A percentile compares a stretch with the other conserved stretches of the same genome.
Conservation (phyloP, 1,139 yeast genomes). For the Yamadazyma taylorii region DNA sequence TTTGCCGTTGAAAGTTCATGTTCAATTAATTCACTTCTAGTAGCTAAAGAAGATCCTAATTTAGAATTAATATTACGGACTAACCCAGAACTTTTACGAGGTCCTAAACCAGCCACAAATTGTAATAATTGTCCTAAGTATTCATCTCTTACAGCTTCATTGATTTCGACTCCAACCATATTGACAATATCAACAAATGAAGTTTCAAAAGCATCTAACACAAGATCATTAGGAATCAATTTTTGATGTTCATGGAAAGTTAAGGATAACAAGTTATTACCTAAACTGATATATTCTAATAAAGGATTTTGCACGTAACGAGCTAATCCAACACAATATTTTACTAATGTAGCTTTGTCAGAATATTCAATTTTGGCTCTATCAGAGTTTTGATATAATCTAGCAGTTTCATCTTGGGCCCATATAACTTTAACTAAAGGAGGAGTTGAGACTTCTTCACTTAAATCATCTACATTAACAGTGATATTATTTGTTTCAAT, state of each 20-base stretch:
- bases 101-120: conserved; percentile 89
- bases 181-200: conserved; percentile 89
- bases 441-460: conserved; percentile 33
- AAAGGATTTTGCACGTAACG: conserved; percentile 90
- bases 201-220: conserved; percentile 70
- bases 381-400: conserved; percentile 78
- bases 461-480: conserved; percentile 52
- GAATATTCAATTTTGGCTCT: conserved; percentile 79
- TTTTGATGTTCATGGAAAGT: conserved; percentile 76
- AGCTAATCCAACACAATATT: conserved; percentile 86
- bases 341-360: conserved; percentile 81
- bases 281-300: conserved; percentile 80
- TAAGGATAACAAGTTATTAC: conserved; percentile 70
- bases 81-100: conserved; percentile 89
- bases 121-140: conserved; percentile 72
- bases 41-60: conserved; percentile 64
- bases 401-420: conserved; percentile 93
- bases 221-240: conserved; percentile 62
- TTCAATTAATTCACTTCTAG: conserved; percentile 76
- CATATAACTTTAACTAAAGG: conserved; percentile 63
- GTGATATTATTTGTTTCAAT: conserved; percentile 56
- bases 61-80: conserved; percentile 76
- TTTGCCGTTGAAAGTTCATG: conserved; percentile 75
- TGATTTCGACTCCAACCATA: conserved; percentile 89
- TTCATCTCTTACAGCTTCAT: conserved; percentile 78